A percentile compares a stretch with the other conserved stretches of the same genome.
Evolutionary conservation across 345 rosid species (phyloP).

Genomic region (Laguncularia racemosa): DNA sequence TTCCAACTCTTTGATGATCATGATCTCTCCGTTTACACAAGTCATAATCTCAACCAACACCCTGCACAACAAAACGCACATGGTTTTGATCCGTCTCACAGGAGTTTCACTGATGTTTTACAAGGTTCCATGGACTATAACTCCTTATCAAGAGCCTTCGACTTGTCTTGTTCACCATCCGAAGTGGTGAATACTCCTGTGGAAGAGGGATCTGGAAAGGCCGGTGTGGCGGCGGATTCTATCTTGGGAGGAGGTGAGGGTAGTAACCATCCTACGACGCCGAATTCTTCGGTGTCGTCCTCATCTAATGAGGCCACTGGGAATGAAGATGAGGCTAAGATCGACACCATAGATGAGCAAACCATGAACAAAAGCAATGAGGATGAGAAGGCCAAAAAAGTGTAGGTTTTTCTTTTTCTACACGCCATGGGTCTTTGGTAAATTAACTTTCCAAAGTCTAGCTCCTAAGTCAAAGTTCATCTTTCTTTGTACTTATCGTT

Average conservation of each 20-base stretch:
- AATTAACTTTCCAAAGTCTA: neutral
- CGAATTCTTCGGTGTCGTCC: conserved; percentile 8
- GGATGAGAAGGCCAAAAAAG: conserved; percentile 7
- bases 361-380: conserved; percentile 2
- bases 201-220: conserved; percentile 2
- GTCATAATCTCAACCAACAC: neutral
- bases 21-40: conserved; percentile 3
- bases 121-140: conserved; percentile 5
- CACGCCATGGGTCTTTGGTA: neutral
- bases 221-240: neutral
- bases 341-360: neutral
- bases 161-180: conserved; percentile 9
- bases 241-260: neutral
- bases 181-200: conserved; percentile 4
- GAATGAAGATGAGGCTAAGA: conserved; percentile 5
- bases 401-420: conserved; percentile 1
- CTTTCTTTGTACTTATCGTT: too few relatives aligned
- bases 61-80: neutral
- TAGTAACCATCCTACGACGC: neutral
- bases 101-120: conserved; percentile 7
- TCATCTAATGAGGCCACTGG: conserved; percentile 9
- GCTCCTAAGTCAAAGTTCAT: too few relatives aligned
- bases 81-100: neutral
- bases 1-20: conserved; percentile 6
- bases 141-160: conserved; percentile 10